Percentiles rank a stretch among this genome's conserved stretches.
phyloP scores from a whole-genome alignment of 768 basidiomycete genomes.

The Tephrocybe sp. region DNA sequence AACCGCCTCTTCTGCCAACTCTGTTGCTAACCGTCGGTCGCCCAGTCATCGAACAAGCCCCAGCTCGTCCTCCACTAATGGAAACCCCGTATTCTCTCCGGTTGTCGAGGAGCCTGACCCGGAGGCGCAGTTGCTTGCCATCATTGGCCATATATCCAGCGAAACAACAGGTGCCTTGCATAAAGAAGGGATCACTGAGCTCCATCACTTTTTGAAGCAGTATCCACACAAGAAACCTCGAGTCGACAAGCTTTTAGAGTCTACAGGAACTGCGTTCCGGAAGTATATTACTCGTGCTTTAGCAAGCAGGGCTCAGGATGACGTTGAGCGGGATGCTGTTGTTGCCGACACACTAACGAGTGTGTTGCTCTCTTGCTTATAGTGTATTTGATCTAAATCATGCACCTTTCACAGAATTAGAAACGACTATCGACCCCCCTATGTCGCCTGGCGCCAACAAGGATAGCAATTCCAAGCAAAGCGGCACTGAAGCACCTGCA shows the following conservation, averaged over 20 bases:
- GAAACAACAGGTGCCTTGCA: constrained; percentile 87
- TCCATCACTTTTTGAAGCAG: constrained; percentile 90
- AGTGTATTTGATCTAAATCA: constrained; percentile 9
- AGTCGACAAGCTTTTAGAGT: constrained; percentile 86
- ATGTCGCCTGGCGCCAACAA: constrained; percentile 21
- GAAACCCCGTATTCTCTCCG: constrained; percentile 46
- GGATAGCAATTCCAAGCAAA: constrained; percentile 28
- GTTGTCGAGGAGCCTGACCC: constrained; percentile 82
- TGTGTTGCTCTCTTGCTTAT: constrained; percentile 34
- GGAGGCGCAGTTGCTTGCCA: constrained; percentile 76
- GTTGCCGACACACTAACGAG: constrained; percentile 84
- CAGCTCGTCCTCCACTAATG: constrained; percentile 62
- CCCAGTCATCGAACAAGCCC: constrained; percentile 68
- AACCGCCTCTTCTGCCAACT: constrained; percentile 47
- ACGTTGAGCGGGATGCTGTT: constrained; percentile 73
- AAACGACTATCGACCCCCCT: constrained; percentile 47
- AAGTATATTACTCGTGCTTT: constrained; percentile 89
- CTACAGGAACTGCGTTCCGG: constrained; percentile 85
- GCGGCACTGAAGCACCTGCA: constrained; percentile 31
- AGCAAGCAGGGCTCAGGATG: constrained; percentile 84
- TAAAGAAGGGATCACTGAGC: constrained; percentile 91
- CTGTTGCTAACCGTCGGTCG: constrained; percentile 50
- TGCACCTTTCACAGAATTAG: constrained; percentile 49
- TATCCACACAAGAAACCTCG: constrained; percentile 80
- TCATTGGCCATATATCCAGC: constrained; percentile 85